Evolutionary conservation across 1,284 basidiomycete species (phyloP).

Genomic region (Leccinum cinnamomeum): DNA sequence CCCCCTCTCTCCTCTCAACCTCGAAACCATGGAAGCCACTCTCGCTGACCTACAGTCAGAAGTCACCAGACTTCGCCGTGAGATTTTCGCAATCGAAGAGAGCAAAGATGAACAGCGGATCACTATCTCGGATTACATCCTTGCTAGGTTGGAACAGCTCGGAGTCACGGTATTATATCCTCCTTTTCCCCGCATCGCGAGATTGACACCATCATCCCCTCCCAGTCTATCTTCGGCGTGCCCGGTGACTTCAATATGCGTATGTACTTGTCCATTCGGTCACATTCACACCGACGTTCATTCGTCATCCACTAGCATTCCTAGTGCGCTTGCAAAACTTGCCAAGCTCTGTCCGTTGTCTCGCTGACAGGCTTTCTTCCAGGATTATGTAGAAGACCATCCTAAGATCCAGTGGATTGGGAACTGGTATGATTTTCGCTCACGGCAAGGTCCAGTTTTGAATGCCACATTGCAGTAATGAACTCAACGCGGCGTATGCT

Average conservation of each 20-base stretch:
- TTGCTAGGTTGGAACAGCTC: slow-evolving; percentile 68
- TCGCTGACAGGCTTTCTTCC: neutral
- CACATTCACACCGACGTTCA: neutral
- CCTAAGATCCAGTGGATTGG: slow-evolving; percentile 85
- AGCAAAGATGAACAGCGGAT: slow-evolving; percentile 46
- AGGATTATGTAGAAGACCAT: slow-evolving; percentile 88
- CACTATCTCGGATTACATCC: slow-evolving; percentile 67
- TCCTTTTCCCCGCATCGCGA: neutral
- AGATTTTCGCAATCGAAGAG: slow-evolving; percentile 43
- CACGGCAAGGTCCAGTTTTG: neutral
- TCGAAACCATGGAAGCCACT: slow-evolving; percentile 19
- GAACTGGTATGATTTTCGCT: slow-evolving; percentile 60
- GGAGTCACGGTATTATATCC: slow-evolving; percentile 58
- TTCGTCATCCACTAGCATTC: slow-evolving; percentile 37
- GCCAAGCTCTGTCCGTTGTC: neutral
- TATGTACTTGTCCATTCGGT: slow-evolving; percentile 12
- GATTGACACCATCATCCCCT: slow-evolving; percentile 1
- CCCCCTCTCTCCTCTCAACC: neutral
- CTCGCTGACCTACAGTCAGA: slow-evolving; percentile 46
- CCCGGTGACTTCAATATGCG: slow-evolving; percentile 94
- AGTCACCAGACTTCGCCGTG: slow-evolving; percentile 52
- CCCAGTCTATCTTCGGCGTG: slow-evolving; percentile 78
- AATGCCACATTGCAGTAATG: slow-evolving; percentile 55
- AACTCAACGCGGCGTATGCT: slow-evolving; percentile 88
- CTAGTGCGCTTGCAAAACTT: slow-evolving; percentile 43